Evolutionary conservation across 2,329 filamentous ascomycete species (phyloP).

Genomic region (Trichophyton equinum): DNA sequence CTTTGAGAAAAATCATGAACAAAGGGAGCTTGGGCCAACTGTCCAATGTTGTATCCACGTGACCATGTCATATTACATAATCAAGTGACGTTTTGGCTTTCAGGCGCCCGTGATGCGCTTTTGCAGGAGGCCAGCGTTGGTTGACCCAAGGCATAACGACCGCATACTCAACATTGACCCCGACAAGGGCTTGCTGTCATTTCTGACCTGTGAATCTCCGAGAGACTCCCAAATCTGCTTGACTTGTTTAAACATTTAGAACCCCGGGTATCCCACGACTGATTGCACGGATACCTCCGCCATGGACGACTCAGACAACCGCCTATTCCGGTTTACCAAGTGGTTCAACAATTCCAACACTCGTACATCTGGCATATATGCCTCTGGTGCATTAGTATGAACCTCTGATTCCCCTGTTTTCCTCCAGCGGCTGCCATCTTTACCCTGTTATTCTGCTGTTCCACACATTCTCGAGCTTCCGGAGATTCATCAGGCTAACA

Average conservation of each 20-base stretch:
- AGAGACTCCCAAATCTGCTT: not conserved
- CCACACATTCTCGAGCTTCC: not conserved
- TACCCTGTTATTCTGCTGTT: not conserved
- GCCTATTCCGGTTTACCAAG: conserved; percentile 55
- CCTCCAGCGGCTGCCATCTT: not conserved
- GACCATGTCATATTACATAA: not conserved
- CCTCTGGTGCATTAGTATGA: conserved; percentile 50
- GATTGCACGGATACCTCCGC: not conserved
- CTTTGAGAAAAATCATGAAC: too few species aligned
- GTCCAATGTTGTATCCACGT: not conserved
- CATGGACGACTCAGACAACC: conserved; percentile 38
- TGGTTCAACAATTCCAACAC: conserved; percentile 55
- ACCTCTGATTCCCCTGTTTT: conserved; percentile 2
- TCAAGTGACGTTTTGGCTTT: not conserved
- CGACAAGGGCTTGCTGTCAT: not conserved
- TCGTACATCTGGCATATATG: conserved; percentile 53
- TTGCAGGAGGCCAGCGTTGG: not conserved
- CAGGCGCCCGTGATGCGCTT: not conserved
- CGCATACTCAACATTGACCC: not conserved
- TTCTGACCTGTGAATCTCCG: not conserved
- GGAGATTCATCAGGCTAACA: not conserved
- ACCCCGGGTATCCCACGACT: not conserved
- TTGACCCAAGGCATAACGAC: not conserved
- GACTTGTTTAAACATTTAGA: not conserved
- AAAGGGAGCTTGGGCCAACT: not conserved